Evolutionary conservation across 345 rosid genomes (phyloP), one percentile per base, ranked within the genome.

Genomic region (Sonneratia alba): DNA sequence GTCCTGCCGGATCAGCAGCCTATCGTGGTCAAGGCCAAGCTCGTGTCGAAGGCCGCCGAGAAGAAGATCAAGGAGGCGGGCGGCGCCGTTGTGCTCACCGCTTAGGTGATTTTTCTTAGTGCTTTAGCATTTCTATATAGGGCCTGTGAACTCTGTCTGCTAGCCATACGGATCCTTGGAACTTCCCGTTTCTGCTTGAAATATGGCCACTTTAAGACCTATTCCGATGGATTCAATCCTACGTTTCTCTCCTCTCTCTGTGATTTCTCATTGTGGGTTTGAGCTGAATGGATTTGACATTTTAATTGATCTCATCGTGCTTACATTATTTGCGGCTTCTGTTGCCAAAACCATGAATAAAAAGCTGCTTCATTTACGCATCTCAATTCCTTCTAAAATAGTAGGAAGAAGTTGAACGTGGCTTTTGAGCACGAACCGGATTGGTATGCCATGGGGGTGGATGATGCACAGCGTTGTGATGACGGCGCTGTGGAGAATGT

Each of bases 21-120:
- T 7, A 55, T 82, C n/a, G 85, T 79, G 4, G 83, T 82, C 47
- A 82, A 77, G 75, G 81, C 85, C 27, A 82, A 82, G 78, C 74
- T 82, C 53, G 69, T 82, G 4, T 82, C 85, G 21, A 82, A 82
- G 83, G 70, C 34, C 71, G 83, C 85, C 14, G 83, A 82, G 81
- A 77, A 79, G 77, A 82, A 82, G 79, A 82, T 82, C 37, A 79
- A 82, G 77, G 83, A 79, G 74, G 77, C 75, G 55, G 85, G 85
- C 62, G 85, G 85, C n/a, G 85, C 85, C 47, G 83, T 82, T 61
- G 74, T 79, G 22, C 85, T 82, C 51, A 77, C 85, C 22, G 85
- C 83, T 22, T 76, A 72, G 72, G 72, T 4, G 10, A 42, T 22
- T 71, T 36, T 7, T 42, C 71, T 59, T 37, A 55, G 65, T 56